These are phyloP conservation scores for Verticillium nonalfalfae DNA, from an alignment of 2,329 filamentous ascomycete species.

Conservation along the genomic window DNA sequence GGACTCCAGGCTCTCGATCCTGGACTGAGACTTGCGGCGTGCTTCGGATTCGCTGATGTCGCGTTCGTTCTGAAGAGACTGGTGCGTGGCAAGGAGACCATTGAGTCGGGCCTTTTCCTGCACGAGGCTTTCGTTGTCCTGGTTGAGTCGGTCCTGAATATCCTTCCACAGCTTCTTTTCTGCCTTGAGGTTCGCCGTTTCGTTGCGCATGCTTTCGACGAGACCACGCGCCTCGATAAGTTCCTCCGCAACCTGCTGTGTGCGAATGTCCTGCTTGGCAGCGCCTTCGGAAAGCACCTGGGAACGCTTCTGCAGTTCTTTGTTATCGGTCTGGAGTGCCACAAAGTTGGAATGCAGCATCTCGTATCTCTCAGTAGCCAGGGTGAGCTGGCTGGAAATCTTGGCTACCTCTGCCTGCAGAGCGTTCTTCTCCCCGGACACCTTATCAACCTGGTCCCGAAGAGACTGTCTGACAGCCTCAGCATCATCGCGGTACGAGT, in stretches of 20 bases:
- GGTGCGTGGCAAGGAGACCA: constrained; percentile 73
- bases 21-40: constrained; percentile 70
- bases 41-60: constrained; percentile 78
- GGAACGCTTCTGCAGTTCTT: constrained; percentile 77
- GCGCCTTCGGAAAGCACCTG: constrained; percentile 72
- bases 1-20: constrained; percentile 70
- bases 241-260: constrained; percentile 89
- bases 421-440: constrained; percentile 75
- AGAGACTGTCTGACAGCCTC: constrained; percentile 74
- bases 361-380: constrained; percentile 78
- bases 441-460: constrained; percentile 74
- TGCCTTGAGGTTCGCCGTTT: constrained; percentile 87
- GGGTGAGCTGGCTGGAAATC: constrained; percentile 70
- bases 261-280: constrained; percentile 83
- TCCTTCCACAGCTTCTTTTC: constrained; percentile 94
- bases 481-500: constrained; percentile 82
- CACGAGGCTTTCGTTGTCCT: constrained; percentile 78
- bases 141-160: constrained; percentile 80
- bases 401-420: constrained; percentile 79
- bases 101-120: constrained; percentile 84
- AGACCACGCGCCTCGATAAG: constrained; percentile 78
- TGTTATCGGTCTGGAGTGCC: constrained; percentile 78
- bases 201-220: constrained; percentile 80
- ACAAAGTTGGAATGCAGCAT: constrained; percentile 85
- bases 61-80: constrained; percentile 86